phyloP scores from a whole-genome alignment of 2,329 filamentous ascomycete species.

The Aureobasidium subglaciale region DNA sequence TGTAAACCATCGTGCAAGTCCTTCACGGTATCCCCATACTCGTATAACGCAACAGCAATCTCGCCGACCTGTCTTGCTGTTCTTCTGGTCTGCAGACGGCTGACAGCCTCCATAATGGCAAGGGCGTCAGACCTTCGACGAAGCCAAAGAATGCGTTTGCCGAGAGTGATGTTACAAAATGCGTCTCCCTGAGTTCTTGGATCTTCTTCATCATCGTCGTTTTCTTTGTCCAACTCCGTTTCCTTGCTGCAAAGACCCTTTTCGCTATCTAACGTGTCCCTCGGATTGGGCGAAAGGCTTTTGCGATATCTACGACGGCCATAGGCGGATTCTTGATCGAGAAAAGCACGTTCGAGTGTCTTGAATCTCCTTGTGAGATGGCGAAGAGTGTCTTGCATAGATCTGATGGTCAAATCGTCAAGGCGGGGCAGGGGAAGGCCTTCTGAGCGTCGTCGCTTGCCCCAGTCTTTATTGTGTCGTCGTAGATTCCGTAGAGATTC shows the following conservation, averaged over 20 bases:
- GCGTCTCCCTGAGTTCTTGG: constrained; percentile 26
- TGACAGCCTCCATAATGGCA: constrained; percentile 30
- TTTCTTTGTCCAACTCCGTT: constrained; percentile 20
- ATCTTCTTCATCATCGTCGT: constrained; percentile 27
- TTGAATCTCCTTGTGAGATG: constrained; percentile 33
- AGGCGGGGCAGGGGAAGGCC: constrained; percentile 16
- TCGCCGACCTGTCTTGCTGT: constrained; percentile 31
- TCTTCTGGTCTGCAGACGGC: constrained; percentile 32
- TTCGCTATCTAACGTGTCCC: not conserved
- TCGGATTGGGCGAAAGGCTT: not conserved
- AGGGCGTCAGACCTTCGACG: constrained; percentile 30
- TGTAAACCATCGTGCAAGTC: constrained; percentile 21
- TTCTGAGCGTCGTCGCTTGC: not conserved
- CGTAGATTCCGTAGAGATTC: constrained; percentile 27
- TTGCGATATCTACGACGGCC: constrained; percentile 4
- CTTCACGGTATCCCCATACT: constrained; percentile 23
- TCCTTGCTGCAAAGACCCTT: constrained; percentile 17
- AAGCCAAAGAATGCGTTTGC: constrained; percentile 33
- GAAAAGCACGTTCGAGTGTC: constrained; percentile 32
- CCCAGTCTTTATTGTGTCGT: constrained; percentile 19
- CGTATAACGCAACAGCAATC: constrained; percentile 26
- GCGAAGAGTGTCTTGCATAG: constrained; percentile 30
- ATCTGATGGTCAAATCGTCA: constrained; percentile 31
- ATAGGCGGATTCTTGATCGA: constrained; percentile 19
- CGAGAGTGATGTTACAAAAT: constrained; percentile 30